These are phyloP conservation scores for Penicillium psychrofluorescens DNA, from an alignment of 495 filamentous ascomycete genomes.

Conservation along the genomic window DNA sequence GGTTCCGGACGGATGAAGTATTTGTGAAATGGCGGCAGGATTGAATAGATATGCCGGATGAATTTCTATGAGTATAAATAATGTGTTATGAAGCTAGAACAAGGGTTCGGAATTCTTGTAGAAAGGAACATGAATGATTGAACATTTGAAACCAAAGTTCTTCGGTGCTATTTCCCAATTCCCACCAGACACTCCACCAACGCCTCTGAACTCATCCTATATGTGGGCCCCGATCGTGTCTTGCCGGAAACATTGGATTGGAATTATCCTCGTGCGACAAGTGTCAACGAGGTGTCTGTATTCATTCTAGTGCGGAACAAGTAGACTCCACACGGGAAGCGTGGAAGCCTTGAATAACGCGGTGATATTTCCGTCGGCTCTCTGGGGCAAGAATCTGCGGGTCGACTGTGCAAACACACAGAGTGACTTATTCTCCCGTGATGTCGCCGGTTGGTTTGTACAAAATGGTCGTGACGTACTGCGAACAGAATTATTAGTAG, in stretches of 20 bases:
- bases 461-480: conserved; percentile 98
- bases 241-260: too few relatives aligned
- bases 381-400: too few relatives aligned
- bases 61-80: conserved; percentile 1
- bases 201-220: conserved; percentile 3
- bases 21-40: conserved; percentile 80
- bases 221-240: not conserved
- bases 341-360: too few relatives aligned
- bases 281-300: not conserved
- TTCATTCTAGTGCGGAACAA: not conserved
- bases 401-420: not conserved
- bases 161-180: not conserved
- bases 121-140: too few relatives aligned
- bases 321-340: too few relatives aligned
- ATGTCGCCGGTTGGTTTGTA: conserved; percentile 76
- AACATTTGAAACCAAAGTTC: too few relatives aligned
- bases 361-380: too few relatives aligned
- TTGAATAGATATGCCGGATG: conserved; percentile 1
- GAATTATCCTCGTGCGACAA: not conserved
- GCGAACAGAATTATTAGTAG: conserved; percentile 5
- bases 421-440: conserved; percentile 16
- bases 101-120: too few relatives aligned
- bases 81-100: conserved; percentile 15
- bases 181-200: not conserved
- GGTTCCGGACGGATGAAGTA: conserved; percentile 93